These are phyloP conservation scores for Fusarium tuaranense DNA, from an alignment of 2,329 filamentous ascomycete genomes.

Conservation along the genomic window DNA sequence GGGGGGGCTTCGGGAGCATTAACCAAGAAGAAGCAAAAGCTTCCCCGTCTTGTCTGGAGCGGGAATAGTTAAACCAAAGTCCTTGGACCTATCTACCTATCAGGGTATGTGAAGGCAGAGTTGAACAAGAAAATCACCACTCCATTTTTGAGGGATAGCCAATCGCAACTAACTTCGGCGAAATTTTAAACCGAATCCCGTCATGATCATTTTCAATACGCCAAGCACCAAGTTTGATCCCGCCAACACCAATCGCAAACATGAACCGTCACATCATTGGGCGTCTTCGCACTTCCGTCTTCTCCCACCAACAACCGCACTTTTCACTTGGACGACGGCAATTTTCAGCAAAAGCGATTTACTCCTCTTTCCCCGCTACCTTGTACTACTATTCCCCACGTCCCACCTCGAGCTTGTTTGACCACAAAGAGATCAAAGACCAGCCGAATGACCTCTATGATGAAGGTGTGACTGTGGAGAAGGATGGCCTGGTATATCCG, in stretches of 20 bases:
- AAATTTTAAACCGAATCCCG: background rate
- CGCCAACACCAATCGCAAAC: background rate
- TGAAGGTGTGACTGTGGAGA: slow-evolving; percentile 16
- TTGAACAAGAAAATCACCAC: background rate
- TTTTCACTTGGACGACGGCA: background rate
- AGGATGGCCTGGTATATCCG: slow-evolving; percentile 29
- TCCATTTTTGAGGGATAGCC: background rate
- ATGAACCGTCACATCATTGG: background rate
- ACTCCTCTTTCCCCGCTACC: slow-evolving; percentile 30
- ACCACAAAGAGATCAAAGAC: slow-evolving; percentile 3
- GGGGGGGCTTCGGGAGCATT: background rate
- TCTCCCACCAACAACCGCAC: background rate
- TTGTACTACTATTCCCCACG: slow-evolving; percentile 26
- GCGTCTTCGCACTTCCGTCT: background rate
- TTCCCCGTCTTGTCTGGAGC: background rate
- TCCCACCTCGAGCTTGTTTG: slow-evolving; percentile 15
- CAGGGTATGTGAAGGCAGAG: background rate
- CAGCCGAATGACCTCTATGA: slow-evolving; percentile 7
- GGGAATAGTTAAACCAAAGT: background rate
- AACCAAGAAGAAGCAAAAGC: background rate
- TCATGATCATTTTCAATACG: background rate
- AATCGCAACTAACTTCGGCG: background rate
- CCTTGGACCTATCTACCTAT: background rate
- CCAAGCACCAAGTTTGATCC: background rate
- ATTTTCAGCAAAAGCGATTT: slow-evolving; percentile 30